A percentile compares a stretch with the other conserved stretches of the same genome.
Conservation (phyloP, 2,329 filamentous ascomycete species). For the Hysterium pulicare region DNA sequence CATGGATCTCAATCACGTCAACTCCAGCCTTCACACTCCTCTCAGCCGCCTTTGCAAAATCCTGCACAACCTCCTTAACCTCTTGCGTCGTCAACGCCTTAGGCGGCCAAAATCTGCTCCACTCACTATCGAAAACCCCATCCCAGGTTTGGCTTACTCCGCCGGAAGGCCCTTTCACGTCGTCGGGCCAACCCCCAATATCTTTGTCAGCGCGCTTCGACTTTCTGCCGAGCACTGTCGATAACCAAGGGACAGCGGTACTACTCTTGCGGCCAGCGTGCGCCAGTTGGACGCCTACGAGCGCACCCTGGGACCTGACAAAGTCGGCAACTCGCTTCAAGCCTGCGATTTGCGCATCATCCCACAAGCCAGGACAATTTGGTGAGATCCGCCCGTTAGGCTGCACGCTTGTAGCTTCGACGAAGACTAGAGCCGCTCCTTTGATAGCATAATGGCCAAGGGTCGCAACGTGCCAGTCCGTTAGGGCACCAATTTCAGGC, state of each 20-base stretch:
- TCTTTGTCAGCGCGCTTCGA: conserved; percentile 25
- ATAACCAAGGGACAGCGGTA: conserved; percentile 31
- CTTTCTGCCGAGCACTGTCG: conserved; percentile 20
- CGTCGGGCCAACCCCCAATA: conserved; percentile 31
- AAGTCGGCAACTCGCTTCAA: conserved; percentile 31
- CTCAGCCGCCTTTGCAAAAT: conserved; percentile 38
- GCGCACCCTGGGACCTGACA: conserved; percentile 30
- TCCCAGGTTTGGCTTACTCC: conserved; percentile 31
- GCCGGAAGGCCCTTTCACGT: conserved; percentile 27
- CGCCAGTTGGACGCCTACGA: conserved; percentile 32
- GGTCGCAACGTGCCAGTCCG: conserved; percentile 35
- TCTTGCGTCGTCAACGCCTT: conserved; percentile 35
- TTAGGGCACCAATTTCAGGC: conserved; percentile 32
- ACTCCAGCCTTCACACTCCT: conserved; percentile 36
- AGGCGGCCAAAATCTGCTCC: conserved; percentile 35
- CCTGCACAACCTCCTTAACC: conserved; percentile 36
- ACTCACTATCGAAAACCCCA: conserved; percentile 38
- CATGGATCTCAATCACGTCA: conserved; percentile 43
- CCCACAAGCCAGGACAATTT: conserved; percentile 36
- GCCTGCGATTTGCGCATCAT: conserved; percentile 33
- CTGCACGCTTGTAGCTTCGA: conserved; percentile 37
- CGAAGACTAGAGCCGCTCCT: conserved; percentile 31
- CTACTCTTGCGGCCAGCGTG: conserved; percentile 35
- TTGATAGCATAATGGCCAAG: conserved; percentile 39
- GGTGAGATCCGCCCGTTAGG: conserved; percentile 34